Evolutionary conservation across 2,329 filamentous ascomycete species (phyloP).

Genomic region (Fusarium decemcellulare): DNA sequence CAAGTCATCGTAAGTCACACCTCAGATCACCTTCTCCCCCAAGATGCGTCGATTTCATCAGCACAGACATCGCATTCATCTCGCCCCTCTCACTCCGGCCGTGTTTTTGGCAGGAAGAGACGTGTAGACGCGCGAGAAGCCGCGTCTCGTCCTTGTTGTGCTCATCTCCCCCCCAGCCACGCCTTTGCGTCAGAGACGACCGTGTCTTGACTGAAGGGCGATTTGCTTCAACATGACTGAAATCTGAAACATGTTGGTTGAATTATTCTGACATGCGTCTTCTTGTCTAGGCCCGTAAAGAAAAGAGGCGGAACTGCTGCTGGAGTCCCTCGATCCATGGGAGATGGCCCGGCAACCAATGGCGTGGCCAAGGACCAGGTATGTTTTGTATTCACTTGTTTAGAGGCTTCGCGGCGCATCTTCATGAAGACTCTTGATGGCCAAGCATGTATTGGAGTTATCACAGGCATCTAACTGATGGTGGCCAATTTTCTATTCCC

Average conservation of each 20-base stretch:
- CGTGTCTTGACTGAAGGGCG: neutral
- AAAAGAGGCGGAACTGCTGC: conserved; percentile 79
- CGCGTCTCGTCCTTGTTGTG: conserved; percentile 20
- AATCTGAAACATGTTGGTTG: neutral
- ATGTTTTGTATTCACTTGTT: conserved; percentile 37
- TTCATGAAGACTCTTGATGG: neutral
- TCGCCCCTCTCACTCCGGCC: conserved; percentile 1
- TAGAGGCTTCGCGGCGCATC: neutral
- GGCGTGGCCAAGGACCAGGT: conserved; percentile 69
- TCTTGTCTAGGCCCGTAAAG: conserved; percentile 74
- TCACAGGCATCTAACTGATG: conserved; percentile 25
- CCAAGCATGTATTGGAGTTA: conserved; percentile 13
- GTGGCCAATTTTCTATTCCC: conserved; percentile 41
- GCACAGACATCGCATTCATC: neutral
- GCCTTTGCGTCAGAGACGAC: conserved; percentile 2
- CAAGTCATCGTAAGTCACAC: conserved; percentile 76
- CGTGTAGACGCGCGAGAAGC: conserved; percentile 28
- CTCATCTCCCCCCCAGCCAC: conserved; percentile 17
- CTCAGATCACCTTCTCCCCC: conserved; percentile 5
- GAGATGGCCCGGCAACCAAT: conserved; percentile 74
- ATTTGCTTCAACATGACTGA: neutral
- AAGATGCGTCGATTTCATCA: conserved; percentile 11
- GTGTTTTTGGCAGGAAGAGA: neutral
- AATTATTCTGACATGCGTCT: conserved; percentile 44
- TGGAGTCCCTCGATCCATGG: conserved; percentile 76